These are phyloP conservation scores for Oropetium thomaeum DNA, from an alignment of 176 grass and related monocot genomes.

Conservation along the genomic window DNA sequence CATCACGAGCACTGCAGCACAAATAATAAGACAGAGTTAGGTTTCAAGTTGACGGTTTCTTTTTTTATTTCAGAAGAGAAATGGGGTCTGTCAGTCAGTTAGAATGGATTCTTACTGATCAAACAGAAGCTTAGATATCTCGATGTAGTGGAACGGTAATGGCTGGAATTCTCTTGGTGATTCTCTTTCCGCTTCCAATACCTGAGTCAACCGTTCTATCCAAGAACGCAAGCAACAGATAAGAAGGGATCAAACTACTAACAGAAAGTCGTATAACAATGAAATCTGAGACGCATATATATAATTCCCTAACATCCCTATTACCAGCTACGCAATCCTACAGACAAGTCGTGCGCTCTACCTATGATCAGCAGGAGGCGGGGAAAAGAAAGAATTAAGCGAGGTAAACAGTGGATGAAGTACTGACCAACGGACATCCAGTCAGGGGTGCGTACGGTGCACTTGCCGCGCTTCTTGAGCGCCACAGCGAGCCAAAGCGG, in stretches of 20 bases:
- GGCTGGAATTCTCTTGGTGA: conserved; percentile 93
- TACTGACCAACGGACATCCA: conserved; percentile 86
- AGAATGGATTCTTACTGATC: conserved; percentile 52
- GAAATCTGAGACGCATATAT: not conserved
- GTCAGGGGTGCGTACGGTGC: conserved; percentile 54
- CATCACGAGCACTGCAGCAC: conserved; percentile 69
- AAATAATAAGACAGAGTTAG: not conserved
- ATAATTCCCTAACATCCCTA: not conserved
- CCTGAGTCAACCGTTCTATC: conserved; percentile 81
- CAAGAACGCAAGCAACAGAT: conserved; percentile 17
- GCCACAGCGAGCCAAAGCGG: conserved; percentile 76
- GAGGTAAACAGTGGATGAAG: not conserved
- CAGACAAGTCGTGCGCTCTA: not conserved
- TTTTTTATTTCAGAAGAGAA: not conserved
- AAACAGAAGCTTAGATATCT: conserved; percentile 92
- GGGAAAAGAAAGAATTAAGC: not conserved
- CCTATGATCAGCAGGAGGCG: not conserved
- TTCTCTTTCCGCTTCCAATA: conserved; percentile 85
- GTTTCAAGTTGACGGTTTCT: not conserved
- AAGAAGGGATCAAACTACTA: not conserved
- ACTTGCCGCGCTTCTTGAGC: conserved; percentile 73
- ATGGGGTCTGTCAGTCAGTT: not conserved
- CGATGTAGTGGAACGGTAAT: conserved; percentile 89
- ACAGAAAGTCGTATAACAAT: not conserved
- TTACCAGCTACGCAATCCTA: not conserved